A percentile compares a stretch with the other conserved stretches of the same genome.
These are phyloP conservation scores for Eutrema yunnanense DNA, from an alignment of 345 rosid species.

Conservation along the genomic window DNA sequence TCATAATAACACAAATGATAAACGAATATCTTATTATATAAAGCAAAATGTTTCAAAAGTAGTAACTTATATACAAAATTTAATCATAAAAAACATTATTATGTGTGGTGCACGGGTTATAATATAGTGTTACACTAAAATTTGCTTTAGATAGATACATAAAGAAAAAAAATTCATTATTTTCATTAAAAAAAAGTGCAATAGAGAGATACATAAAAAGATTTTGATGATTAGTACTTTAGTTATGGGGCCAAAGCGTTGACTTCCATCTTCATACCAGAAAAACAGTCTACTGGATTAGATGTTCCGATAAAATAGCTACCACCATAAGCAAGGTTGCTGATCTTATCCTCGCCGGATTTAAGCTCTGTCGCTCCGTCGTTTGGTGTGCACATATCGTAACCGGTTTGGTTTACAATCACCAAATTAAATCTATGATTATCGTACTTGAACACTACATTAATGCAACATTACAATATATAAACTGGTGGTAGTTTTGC, in stretches of 20 bases:
- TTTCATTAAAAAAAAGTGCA: not conserved
- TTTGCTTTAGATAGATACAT: not conserved
- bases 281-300: not conserved
- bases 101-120: too few species aligned
- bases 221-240: not conserved
- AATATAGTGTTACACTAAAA: not conserved
- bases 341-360: not conserved
- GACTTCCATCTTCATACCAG: not conserved
- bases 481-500: not conserved
- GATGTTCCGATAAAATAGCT: not conserved
- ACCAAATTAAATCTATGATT: not conserved
- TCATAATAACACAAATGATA: too few species aligned
- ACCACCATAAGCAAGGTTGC: not conserved
- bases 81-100: too few species aligned
- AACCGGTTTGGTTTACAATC: not conserved
- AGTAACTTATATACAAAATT: too few species aligned
- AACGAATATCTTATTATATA: too few species aligned
- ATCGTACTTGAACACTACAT: not conserved
- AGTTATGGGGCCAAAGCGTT: not conserved
- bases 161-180: not conserved
- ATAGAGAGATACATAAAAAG: not conserved
- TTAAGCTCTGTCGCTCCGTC: not conserved
- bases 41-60: too few species aligned
- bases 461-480: not conserved
- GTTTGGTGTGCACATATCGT: slow-evolving; percentile 4